Evolutionary conservation across 2,329 filamentous ascomycete genomes (phyloP), one percentile per base, ranked within the genome.

Genomic region (Talaromyces sp.): DNA sequence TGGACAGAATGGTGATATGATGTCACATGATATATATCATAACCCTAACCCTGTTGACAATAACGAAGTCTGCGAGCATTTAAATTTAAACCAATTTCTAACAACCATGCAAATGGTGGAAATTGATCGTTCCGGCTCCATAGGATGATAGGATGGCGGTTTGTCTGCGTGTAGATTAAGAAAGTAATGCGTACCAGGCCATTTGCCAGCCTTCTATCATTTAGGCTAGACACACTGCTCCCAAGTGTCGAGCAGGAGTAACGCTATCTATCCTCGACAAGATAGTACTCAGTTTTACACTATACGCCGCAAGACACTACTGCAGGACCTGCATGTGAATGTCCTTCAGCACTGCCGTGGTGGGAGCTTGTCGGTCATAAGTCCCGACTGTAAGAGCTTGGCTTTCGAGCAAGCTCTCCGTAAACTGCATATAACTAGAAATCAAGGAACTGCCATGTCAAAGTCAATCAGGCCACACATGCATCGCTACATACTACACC

Each of bases 1-100:
- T 2, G 3, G 52, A 56, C 52, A 56, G 31, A 54, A 37, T 24
- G n/a, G 31, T 14, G 33, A 39, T 56, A 56, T 56, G 52, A 56
- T 56, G 52, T 56, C 52, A 56, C 52, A 56, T 56, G 52, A 56
- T 56, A 39, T 52, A 33, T 52, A 16, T 56, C 0, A 19, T 56
- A 24, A 39, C 33, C 52, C 52, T 56, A 39, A 56, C 52, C 52
- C 52, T 56, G 19, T 8, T 39, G n/a, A 24, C 11, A 22, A 22
- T 22, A 22, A 22, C 22, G 22, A 22, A 22, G 22, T 22, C 22
- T 22, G 22, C 22, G 22, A 22, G 22, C 22, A 22, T 22, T 22
- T 22, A 22, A 22, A 22, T 22, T 22, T 22, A 1, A 22, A 22
- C 22, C 22, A 22, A 22, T 22, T 2, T 22, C 22, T 22, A 22